Base-by-base conservation (phyloP, 805 yeast species). In the Candida ficus region DNA sequence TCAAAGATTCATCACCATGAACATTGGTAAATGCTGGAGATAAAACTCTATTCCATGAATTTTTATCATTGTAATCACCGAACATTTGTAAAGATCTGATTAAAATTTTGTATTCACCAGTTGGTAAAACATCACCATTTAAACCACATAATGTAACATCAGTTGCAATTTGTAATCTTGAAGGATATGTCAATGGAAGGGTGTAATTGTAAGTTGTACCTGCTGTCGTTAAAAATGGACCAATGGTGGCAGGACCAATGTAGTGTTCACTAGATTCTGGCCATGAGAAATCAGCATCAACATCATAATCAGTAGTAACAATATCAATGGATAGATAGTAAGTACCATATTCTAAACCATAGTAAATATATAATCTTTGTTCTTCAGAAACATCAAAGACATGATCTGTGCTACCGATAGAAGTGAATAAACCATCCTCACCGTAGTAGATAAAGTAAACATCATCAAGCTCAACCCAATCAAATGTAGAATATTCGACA, bases 241-340 rank as follows among this genome's bases (percentile, higher is more conserved):
- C 26, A 23, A 23, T 23, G 4, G 26, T 23, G 4, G 29, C 29
- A 26, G n/a, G 12, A 26, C 35, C 44, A 12, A 21, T 39, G 13
- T 43, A 43, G 25, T 43, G 21, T 11, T 35, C 37, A 10, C 45
- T 41, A 2, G 37, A 22, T 13, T 30, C 43, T 11, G 43, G 45
- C 17, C 31, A 40, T 4, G 17, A 13, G 13, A 35, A 40, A 9
- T 36, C 29, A 11, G 6, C 9, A 27, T 20, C 28, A 39, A 10
- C 12, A 18, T 46, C 42, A 29, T 46, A 46, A 18, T 44, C 47
- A 7, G 35, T 35, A 9, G 35, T 43, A 31, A 46, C 49, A 32
- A 43, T n/a, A 35, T 46, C 49, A 23, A 40, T 28, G 2, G 49
- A 45, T n/a, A 33, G 11, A 17, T 19, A 27, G 26, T 43, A 40